Evolutionary conservation across 306 rosid genomes (phyloP).

Genomic region (Rubus idaeus): DNA sequence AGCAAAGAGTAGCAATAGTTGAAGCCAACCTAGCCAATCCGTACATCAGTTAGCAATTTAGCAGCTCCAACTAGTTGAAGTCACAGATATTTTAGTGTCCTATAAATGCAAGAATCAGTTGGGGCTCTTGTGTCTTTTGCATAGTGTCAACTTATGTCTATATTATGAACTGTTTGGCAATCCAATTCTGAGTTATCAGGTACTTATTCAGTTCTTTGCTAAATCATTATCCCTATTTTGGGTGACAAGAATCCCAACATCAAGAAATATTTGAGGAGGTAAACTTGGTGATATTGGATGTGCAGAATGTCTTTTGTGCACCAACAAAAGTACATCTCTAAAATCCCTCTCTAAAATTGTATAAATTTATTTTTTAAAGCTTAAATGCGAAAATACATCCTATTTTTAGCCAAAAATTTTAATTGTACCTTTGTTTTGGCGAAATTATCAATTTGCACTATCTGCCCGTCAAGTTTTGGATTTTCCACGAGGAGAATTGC

Average conservation of each 20-base stretch:
- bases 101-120: slow-evolving; percentile 4
- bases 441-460: no score
- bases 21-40: slow-evolving; percentile 4
- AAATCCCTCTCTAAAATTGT: background rate
- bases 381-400: no score
- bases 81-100: background rate
- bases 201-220: background rate
- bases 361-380: no score
- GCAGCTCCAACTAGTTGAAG: slow-evolving; percentile 14
- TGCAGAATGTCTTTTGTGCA: background rate
- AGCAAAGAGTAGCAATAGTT: slow-evolving; percentile 3
- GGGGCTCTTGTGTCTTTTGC: background rate
- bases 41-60: background rate
- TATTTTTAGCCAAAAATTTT: background rate
- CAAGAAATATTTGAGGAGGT: background rate
- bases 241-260: background rate
- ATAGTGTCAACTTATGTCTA: background rate
- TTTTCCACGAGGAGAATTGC: no score
- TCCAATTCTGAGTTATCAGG: slow-evolving; percentile 9
- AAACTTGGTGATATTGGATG: background rate
- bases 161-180: background rate
- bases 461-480: no score
- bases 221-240: background rate
- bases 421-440: no score
- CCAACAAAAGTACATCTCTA: background rate